Conservation (phyloP, 2,329 filamentous ascomycete genomes). For the Fusarium xylarioides region DNA sequence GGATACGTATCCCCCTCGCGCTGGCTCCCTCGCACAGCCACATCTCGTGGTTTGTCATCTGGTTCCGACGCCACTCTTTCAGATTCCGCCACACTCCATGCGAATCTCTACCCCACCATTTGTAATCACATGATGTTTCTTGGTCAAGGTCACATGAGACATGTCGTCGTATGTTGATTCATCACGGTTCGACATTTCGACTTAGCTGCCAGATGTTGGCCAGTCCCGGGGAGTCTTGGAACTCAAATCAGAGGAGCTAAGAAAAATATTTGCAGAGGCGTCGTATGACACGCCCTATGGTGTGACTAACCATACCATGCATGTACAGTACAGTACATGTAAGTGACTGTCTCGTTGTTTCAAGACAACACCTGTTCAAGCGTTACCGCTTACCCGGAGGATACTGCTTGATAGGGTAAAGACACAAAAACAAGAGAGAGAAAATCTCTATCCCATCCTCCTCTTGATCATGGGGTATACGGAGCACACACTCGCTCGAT, state of each 20-base stretch:
- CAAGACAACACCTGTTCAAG: slow-evolving; percentile 14
- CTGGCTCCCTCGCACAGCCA: slow-evolving; percentile 37
- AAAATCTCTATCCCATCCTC: slow-evolving; percentile 10
- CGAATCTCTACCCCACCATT: slow-evolving; percentile 9
- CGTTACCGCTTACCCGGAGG: slow-evolving; percentile 4
- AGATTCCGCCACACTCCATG: slow-evolving; percentile 41
- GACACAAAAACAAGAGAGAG: not conserved
- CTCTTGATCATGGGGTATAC: not conserved
- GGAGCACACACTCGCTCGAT: slow-evolving; percentile 10
- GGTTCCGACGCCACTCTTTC: slow-evolving; percentile 1
- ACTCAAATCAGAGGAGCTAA: slow-evolving; percentile 1
- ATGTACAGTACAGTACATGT: not conserved
- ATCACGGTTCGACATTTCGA: slow-evolving; percentile 1
- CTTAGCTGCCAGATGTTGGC: slow-evolving; percentile 7
- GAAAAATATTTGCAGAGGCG: slow-evolving; percentile 8
- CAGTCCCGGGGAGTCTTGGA: not conserved
- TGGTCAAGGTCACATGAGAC: slow-evolving; percentile 30
- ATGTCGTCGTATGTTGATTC: slow-evolving; percentile 27
- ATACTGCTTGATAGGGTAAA: slow-evolving; percentile 19
- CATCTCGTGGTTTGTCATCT: slow-evolving; percentile 34
- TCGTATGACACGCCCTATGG: slow-evolving; percentile 40
- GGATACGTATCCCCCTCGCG: slow-evolving; percentile 3
- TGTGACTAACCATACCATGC: slow-evolving; percentile 33
- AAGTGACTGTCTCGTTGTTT: slow-evolving; percentile 3
- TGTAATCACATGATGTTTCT: slow-evolving; percentile 40